Evolutionary conservation across 163 green algal genomes (phyloP), one percentile per base, ranked within the genome.

Genomic region (Scenedesmus sp.): DNA sequence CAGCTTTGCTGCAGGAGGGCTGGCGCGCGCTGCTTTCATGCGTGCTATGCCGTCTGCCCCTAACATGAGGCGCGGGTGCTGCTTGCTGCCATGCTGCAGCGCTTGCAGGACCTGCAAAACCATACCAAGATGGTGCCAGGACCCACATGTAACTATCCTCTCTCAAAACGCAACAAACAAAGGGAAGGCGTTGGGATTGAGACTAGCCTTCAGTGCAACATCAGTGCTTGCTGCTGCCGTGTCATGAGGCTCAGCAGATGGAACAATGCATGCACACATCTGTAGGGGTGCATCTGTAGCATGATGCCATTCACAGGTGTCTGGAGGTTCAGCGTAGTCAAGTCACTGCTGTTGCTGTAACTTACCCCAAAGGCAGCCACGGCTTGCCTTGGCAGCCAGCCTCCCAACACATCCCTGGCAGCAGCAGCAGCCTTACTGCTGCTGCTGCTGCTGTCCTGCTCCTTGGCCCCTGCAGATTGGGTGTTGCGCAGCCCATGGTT

Each of bases 91-190:
- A 34, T 89, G 66, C 67, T 92, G 66, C 10, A 92, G 57, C 13
- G 89, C 67, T 46, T 90, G 89, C n/a, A 92, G 83, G 15, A 92
- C 89, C 89, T 92, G 89, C 8, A 26, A 20, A 64, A 64, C 9
- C 9, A 81, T 34, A n/a, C 10, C 13, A 18, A 84, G 76, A 52
- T 52, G 23, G 5, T 59, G 46, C n/a, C 4, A 52, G 2, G 79
- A 56, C 4, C 8, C 18, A 4, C 4, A 18, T 76, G 23, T 6
- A 3, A 52, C 7, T 23, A 64, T 57, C 34, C 34, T 46, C 34
- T 46, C 34, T 46, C 34, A 46, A 46, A 46, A 46, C 34, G 34
- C 34, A 46, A 46, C 0, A 46, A 46, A 46, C 34, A 46, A 46
- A 46, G 34, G 34, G 34, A 46, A 46, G 34, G 34, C 34, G 34